These are phyloP conservation scores for Hypoxylon cercidicola DNA, from an alignment of 495 filamentous ascomycete genomes.

Conservation along the genomic window DNA sequence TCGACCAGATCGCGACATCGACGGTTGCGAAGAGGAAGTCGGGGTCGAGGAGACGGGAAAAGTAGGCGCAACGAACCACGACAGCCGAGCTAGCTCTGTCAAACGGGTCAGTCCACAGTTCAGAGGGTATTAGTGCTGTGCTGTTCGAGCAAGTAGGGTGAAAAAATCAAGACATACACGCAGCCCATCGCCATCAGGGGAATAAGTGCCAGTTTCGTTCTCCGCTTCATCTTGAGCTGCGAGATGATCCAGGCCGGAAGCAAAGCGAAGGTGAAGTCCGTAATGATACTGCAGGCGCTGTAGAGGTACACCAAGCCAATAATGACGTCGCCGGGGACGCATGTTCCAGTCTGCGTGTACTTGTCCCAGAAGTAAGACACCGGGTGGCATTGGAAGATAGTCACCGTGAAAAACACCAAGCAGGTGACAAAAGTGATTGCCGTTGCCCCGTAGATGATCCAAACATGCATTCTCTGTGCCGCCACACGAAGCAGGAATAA, in stretches of 20 bases:
- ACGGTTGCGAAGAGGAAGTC: slow-evolving; percentile 17
- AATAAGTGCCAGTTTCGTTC: slow-evolving; percentile 37
- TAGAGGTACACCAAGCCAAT: slow-evolving; percentile 41
- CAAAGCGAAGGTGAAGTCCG: slow-evolving; percentile 48
- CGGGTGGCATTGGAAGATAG: slow-evolving; percentile 42
- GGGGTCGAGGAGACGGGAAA: too few relatives aligned
- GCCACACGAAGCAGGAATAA: slow-evolving; percentile 47
- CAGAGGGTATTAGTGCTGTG: too few relatives aligned
- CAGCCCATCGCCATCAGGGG: slow-evolving; percentile 37
- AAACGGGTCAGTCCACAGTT: too few relatives aligned
- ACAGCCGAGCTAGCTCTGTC: too few relatives aligned
- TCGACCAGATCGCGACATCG: slow-evolving; percentile 49
- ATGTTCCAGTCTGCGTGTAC: slow-evolving; percentile 28
- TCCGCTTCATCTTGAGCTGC: slow-evolving; percentile 44
- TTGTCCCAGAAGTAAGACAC: slow-evolving; percentile 44
- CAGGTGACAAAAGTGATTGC: slow-evolving; percentile 23
- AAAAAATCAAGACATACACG: slow-evolving; percentile 35
- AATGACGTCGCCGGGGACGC: slow-evolving; percentile 36
- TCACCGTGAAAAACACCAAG: slow-evolving; percentile 32
- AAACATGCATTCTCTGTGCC: slow-evolving; percentile 22
- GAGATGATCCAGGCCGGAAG: slow-evolving; percentile 49
- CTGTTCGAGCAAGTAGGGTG: background rate
- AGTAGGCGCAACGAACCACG: too few relatives aligned
- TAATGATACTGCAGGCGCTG: slow-evolving; percentile 42
- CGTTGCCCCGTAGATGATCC: slow-evolving; percentile 38